Evolutionary conservation across 1,139 yeast species (phyloP).

Genomic region (Blastobotrys elegans): DNA sequence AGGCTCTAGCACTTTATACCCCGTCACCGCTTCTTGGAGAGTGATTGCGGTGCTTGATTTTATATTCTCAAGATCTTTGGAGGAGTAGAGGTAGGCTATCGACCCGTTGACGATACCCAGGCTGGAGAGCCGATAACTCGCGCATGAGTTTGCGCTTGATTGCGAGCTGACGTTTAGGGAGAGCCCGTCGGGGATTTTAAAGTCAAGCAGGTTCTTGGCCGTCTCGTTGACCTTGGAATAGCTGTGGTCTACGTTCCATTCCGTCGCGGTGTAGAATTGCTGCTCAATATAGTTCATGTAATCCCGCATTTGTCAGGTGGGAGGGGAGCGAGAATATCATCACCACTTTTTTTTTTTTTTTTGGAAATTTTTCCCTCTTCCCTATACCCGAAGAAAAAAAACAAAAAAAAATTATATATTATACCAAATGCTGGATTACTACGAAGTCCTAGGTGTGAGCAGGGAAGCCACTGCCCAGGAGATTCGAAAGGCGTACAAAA

Average conservation of each 20-base stretch:
- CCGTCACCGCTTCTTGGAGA: slow-evolving; percentile 72
- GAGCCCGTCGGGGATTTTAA: slow-evolving; percentile 65
- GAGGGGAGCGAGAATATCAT: background rate
- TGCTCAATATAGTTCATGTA: slow-evolving; percentile 81
- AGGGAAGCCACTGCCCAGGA: slow-evolving; percentile 58
- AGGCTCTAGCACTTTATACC: slow-evolving; percentile 62
- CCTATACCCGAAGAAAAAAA: background rate
- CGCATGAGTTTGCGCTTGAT: slow-evolving; percentile 66
- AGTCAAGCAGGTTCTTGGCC: slow-evolving; percentile 65
- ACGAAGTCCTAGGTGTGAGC: slow-evolving; percentile 65
- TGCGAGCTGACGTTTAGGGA: slow-evolving; percentile 67
- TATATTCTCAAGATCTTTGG: slow-evolving; percentile 50
- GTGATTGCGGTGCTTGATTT: slow-evolving; percentile 51
- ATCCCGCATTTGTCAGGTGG: slow-evolving; percentile 45
- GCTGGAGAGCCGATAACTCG: slow-evolving; percentile 69
- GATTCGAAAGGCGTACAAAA: slow-evolving; percentile 72
- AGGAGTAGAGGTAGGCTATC: slow-evolving; percentile 72
- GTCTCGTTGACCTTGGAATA: slow-evolving; percentile 70
- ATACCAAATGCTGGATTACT: slow-evolving; percentile 38
- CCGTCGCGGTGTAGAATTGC: slow-evolving; percentile 62
- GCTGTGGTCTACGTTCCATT: slow-evolving; percentile 74
- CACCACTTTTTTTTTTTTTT: background rate
- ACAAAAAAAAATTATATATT: background rate
- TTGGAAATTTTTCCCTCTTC: background rate
- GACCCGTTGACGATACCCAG: slow-evolving; percentile 73